phyloP scores from a whole-genome alignment of 108 stramenopile genomes.

The Conticribra guillardii region DNA sequence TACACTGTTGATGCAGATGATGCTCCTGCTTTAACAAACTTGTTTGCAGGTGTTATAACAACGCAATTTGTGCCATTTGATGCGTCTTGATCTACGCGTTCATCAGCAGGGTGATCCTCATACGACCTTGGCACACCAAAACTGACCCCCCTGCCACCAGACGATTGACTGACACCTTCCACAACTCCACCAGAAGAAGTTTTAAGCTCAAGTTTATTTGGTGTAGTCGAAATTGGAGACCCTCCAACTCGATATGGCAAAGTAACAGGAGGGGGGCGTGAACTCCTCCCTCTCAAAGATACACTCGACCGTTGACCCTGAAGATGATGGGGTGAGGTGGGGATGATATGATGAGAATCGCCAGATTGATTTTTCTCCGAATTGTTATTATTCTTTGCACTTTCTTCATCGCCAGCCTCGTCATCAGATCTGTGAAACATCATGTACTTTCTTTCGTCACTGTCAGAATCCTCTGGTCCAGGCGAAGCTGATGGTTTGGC shows the following conservation, averaged over 20 bases:
- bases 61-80: neutral
- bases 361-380: neutral
- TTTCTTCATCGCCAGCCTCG: conserved; percentile 11
- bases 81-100: no score
- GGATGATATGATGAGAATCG: neutral
- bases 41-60: conserved; percentile 2
- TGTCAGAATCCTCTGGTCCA: conserved; percentile 9
- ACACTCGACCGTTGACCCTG: neutral
- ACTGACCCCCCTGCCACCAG: no score
- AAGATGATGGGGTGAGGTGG: neutral
- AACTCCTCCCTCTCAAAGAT: neutral
- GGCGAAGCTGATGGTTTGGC: neutral
- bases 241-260: neutral
- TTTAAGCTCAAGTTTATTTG: neutral
- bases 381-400: neutral
- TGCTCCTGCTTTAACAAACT: no score
- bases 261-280: neutral
- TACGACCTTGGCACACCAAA: no score
- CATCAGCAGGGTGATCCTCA: no score
- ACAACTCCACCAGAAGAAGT: neutral
- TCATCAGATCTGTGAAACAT: conserved; percentile 31
- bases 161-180: neutral
- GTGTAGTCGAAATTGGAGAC: neutral
- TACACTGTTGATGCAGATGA: neutral
- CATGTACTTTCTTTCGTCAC: conserved; percentile 24